phyloP scores from a whole-genome alignment of 2,329 filamentous ascomycete genomes.

The Coccinonectria pachysandricola region DNA sequence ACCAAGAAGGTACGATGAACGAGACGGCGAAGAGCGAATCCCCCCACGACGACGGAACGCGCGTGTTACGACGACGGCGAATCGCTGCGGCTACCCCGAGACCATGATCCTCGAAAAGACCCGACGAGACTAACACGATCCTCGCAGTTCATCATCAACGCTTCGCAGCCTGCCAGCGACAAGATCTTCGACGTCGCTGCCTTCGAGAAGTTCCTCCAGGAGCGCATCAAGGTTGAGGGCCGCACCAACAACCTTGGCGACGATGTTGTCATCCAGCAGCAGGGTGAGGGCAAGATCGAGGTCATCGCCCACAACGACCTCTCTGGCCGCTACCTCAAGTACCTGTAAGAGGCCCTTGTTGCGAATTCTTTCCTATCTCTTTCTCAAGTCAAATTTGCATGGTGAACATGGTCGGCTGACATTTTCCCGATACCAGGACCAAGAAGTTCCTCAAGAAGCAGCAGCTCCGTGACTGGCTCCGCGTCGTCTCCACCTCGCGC shows the following conservation, averaged over 20 bases:
- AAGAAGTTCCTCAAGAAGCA: constrained; percentile 99
- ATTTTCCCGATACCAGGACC: constrained; percentile 53
- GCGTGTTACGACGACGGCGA: too few species aligned
- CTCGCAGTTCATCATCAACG: constrained; percentile 92
- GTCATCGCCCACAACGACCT: constrained; percentile 95
- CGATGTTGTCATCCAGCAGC: constrained; percentile 77
- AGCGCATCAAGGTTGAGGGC: constrained; percentile 99
- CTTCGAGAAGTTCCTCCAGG: constrained; percentile 99
- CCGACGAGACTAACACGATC: constrained; percentile 8
- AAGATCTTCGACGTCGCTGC: constrained; percentile 99
- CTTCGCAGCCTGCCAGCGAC: constrained; percentile 93
- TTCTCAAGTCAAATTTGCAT: too few species aligned
- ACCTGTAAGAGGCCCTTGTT: constrained; percentile 59
- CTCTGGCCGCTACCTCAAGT: constrained; percentile 98
- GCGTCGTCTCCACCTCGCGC: constrained; percentile 94
- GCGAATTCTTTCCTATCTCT: not conserved
- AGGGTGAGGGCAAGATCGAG: constrained; percentile 95
- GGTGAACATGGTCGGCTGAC: too few species aligned
- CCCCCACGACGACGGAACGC: constrained; percentile 1
- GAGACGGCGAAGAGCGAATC: constrained; percentile 2
- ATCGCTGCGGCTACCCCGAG: constrained; percentile 1
- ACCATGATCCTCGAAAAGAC: not conserved
- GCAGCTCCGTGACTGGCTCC: constrained; percentile 99
- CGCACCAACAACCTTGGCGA: constrained; percentile 97
- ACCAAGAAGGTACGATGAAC: constrained; percentile 64